Evolutionary conservation across 495 filamentous ascomycete genomes (phyloP).

Genomic region (Aspergillus incahuasiensis): DNA sequence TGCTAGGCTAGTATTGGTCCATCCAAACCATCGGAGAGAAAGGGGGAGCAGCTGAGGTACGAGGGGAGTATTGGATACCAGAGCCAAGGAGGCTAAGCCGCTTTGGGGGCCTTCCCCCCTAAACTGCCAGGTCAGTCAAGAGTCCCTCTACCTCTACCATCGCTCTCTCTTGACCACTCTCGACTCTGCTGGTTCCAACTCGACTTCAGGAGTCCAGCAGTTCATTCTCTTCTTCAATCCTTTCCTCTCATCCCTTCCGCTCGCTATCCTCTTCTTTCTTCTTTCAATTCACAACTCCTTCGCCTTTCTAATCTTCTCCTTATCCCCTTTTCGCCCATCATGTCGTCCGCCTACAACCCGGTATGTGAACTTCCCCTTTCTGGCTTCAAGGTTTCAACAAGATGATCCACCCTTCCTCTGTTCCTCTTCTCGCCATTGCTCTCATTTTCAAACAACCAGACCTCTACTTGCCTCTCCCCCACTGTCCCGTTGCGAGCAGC

Average conservation of each 20-base stretch:
- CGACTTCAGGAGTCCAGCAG: conserved; percentile 25
- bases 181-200: conserved; percentile 14
- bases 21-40: conserved; percentile 8
- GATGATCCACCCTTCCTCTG: conserved; percentile 29
- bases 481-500: background rate
- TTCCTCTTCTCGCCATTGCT: conserved; percentile 23
- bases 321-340: conserved; percentile 36
- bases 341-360: conserved; percentile 60
- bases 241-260: conserved; percentile 17
- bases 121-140: conserved; percentile 17
- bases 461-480: conserved; percentile 4
- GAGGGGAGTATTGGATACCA: conserved; percentile 8
- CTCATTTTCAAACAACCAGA: background rate
- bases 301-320: conserved; percentile 15
- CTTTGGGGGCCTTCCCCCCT: conserved; percentile 13
- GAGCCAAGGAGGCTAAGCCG: conserved; percentile 12
- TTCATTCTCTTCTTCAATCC: conserved; percentile 19
- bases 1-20: conserved; percentile 4
- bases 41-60: conserved; percentile 10
- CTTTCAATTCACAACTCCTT: conserved; percentile 10
- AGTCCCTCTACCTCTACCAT: background rate
- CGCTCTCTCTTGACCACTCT: conserved; percentile 18
- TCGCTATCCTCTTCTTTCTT: conserved; percentile 16
- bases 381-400: conserved; percentile 26
- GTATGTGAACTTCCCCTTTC: conserved; percentile 48